These are phyloP conservation scores for Davidsoniella neocaledoniae DNA, from an alignment of 2,329 filamentous ascomycete species.

Conservation along the genomic window DNA sequence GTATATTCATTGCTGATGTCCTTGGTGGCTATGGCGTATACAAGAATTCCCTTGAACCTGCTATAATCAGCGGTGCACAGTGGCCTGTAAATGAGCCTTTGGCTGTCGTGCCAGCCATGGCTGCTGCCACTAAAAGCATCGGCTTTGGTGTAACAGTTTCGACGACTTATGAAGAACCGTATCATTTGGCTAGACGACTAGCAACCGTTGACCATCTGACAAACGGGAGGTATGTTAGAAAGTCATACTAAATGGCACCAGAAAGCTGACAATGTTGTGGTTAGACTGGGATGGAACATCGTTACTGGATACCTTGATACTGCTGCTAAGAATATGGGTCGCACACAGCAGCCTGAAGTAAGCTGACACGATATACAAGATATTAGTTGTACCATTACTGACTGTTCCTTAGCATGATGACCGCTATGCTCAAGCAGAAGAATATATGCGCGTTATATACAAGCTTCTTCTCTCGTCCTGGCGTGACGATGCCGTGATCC, in stretches of 20 bases:
- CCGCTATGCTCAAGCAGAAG: conserved; percentile 45
- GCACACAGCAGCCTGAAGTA: conserved; percentile 35
- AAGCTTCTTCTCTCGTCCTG: conserved; percentile 53
- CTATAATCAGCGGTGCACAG: conserved; percentile 32
- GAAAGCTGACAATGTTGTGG: conserved; percentile 7
- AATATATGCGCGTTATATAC: conserved; percentile 47
- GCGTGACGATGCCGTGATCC: conserved; percentile 47
- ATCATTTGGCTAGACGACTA: conserved; percentile 47
- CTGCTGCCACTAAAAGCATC: conserved; percentile 48
- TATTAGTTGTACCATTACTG: conserved; percentile 16
- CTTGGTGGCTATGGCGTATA: conserved; percentile 49
- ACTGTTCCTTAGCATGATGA: conserved; percentile 35
- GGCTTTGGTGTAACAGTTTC: conserved; percentile 54
- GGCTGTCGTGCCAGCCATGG: conserved; percentile 49
- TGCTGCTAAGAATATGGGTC: conserved; percentile 45
- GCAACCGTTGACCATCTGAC: conserved; percentile 53
- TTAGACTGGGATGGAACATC: conserved; percentile 23
- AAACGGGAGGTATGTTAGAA: conserved; percentile 33
- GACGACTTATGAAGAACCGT: conserved; percentile 56
- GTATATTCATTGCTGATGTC: conserved; percentile 51
- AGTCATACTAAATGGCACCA: background rate
- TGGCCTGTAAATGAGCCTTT: conserved; percentile 58
- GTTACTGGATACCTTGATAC: conserved; percentile 53
- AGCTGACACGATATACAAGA: conserved; percentile 38
- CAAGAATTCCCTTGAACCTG: conserved; percentile 41